phyloP scores from a whole-genome alignment of 495 filamentous ascomycete genomes.

The Tetracladium setigerum region DNA sequence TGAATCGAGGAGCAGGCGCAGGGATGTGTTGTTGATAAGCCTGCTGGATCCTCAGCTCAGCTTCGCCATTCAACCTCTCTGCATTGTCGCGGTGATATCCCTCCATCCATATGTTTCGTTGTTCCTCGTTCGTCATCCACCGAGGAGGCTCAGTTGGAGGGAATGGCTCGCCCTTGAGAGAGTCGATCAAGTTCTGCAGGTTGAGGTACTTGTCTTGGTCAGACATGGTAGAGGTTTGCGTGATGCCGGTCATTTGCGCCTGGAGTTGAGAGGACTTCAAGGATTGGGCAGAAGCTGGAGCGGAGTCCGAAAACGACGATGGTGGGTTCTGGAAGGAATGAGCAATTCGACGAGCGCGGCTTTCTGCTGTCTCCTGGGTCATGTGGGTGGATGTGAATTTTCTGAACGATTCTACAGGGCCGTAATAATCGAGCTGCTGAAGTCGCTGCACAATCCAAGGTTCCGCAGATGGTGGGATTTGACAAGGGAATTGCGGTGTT shows the following conservation, averaged over 20 bases:
- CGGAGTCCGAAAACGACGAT: conserved; percentile 1
- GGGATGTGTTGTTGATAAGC: conserved; percentile 1
- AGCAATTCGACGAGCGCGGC: neutral
- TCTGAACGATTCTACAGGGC: conserved; percentile 5
- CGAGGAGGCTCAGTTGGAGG: conserved; percentile 26
- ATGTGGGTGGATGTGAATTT: conserved; percentile 6
- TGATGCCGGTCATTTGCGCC: neutral
- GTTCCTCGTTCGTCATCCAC: conserved; percentile 21
- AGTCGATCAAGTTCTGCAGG: conserved; percentile 13
- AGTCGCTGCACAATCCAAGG: conserved; percentile 18
- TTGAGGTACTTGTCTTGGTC: conserved; percentile 3
- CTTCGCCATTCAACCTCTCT: conserved; percentile 12
- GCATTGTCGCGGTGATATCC: conserved; percentile 25
- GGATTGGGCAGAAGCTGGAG: neutral
- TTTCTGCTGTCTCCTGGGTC: conserved; percentile 1
- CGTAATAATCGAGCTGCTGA: conserved; percentile 14
- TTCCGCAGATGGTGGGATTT: conserved; percentile 8
- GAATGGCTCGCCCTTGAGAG: conserved; percentile 23
- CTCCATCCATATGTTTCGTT: conserved; percentile 23
- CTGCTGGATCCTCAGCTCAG: conserved; percentile 1
- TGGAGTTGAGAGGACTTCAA: neutral
- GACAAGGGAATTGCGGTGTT: conserved; percentile 1
- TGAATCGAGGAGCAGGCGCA: conserved; percentile 6
- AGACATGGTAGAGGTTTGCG: neutral
- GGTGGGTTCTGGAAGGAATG: neutral